Conservation (phyloP, 2,329 filamentous ascomycete genomes). For the Epichloe sibirici region DNA sequence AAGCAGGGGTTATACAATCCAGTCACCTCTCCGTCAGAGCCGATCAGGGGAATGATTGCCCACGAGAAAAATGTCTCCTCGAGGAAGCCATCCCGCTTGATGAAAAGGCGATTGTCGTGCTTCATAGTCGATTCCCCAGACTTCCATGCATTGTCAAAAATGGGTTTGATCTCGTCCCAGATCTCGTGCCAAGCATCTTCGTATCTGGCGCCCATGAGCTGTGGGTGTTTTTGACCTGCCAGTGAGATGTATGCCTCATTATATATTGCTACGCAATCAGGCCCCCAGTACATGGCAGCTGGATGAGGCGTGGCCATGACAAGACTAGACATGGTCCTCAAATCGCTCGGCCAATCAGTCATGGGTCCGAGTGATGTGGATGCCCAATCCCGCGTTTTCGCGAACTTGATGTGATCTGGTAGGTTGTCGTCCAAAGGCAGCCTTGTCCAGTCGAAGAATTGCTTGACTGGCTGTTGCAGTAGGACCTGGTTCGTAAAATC, state of each 20-base stretch:
- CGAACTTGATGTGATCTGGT: constrained; percentile 60
- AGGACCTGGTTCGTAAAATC: constrained; percentile 31
- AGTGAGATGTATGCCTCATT: constrained; percentile 62
- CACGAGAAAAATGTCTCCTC: constrained; percentile 78
- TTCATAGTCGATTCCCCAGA: constrained; percentile 75
- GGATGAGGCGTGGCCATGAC: constrained; percentile 71
- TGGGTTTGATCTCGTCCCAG: constrained; percentile 56
- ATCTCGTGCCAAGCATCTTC: constrained; percentile 60
- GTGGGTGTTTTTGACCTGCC: constrained; percentile 65
- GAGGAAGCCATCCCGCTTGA: constrained; percentile 54
- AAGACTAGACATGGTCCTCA: constrained; percentile 68
- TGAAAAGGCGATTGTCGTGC: constrained; percentile 66
- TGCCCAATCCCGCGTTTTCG: constrained; percentile 60
- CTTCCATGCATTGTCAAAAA: constrained; percentile 53
- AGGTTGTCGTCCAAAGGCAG: constrained; percentile 51
- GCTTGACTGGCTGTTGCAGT: constrained; percentile 11
- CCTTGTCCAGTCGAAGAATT: constrained; percentile 65
- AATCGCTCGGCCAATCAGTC: constrained; percentile 56
- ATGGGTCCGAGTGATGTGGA: constrained; percentile 64
- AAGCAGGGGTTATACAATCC: constrained; percentile 72
- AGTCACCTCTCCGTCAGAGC: constrained; percentile 59
- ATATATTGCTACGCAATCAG: constrained; percentile 55
- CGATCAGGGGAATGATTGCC: constrained; percentile 69
- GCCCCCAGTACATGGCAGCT: constrained; percentile 69
- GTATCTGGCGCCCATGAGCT: constrained; percentile 62